A percentile compares a stretch with the other conserved stretches of the same genome.
These are phyloP conservation scores for Staphylotrichum tortipilum DNA, from an alignment of 495 filamentous ascomycete genomes.

Conservation along the genomic window DNA sequence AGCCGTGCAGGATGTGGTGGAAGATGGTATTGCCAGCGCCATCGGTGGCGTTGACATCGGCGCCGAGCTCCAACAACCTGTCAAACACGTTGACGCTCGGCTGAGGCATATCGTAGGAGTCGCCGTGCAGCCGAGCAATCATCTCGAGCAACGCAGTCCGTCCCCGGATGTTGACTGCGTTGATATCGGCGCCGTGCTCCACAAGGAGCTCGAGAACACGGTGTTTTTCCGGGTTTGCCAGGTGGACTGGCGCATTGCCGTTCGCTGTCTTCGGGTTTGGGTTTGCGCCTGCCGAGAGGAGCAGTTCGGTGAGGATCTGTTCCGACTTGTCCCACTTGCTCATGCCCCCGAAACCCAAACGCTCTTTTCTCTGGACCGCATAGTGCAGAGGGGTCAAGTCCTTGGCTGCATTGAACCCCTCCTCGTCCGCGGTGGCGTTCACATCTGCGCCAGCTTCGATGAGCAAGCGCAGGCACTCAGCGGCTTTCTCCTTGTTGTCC, in stretches of 20 bases:
- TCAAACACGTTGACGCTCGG: background rate
- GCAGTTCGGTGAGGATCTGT: background rate
- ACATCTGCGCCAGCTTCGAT: slow-evolving; percentile 1
- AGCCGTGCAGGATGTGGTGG: background rate
- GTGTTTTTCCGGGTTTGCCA: background rate
- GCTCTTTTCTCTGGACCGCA: slow-evolving; percentile 1
- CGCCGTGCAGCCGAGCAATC: background rate
- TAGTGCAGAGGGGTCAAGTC: slow-evolving; percentile 19
- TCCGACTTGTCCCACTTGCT: background rate
- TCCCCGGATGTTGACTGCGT: background rate
- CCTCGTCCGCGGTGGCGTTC: slow-evolving; percentile 6
- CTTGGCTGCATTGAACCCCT: slow-evolving; percentile 1
- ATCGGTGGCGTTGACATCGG: background rate
- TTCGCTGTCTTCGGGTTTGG: background rate
- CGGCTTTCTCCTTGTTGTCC: background rate
- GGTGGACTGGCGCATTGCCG: slow-evolving; percentile 1
- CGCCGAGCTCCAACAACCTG: background rate
- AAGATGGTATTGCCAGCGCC: background rate
- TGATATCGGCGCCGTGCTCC: slow-evolving; percentile 2
- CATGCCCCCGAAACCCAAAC: background rate
- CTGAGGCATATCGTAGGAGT: background rate
- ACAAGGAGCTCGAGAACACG: background rate
- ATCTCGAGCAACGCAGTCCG: slow-evolving; percentile 2
- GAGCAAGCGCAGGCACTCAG: slow-evolving; percentile 1
- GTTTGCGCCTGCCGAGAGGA: slow-evolving; percentile 5